Evolutionary conservation across 2,329 filamentous ascomycete species (phyloP).

Genomic region (Hypoxylon sp.): DNA sequence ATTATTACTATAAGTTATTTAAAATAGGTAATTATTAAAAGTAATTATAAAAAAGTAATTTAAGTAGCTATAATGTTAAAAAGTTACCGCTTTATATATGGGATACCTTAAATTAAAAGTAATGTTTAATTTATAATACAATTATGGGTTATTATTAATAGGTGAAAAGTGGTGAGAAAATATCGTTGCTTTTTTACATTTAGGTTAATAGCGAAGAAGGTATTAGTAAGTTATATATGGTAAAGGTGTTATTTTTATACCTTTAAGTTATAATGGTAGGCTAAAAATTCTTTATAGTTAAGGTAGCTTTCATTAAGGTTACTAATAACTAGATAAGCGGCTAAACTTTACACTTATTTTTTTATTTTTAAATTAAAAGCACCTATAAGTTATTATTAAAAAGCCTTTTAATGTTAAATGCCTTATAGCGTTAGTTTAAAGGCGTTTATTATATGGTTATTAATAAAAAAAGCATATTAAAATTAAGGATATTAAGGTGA

Average conservation of each 20-base stretch:
- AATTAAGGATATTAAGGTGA: not conserved
- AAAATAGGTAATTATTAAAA: not conserved
- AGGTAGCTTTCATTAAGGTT: not conserved
- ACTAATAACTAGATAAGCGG: not conserved
- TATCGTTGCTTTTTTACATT: not conserved
- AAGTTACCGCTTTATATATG: not conserved
- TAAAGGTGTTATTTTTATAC: not conserved
- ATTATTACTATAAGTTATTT: not conserved
- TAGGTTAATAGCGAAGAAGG: not conserved
- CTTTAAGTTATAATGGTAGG: not conserved
- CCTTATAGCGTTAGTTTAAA: not conserved
- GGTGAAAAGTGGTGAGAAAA: too few relatives aligned
- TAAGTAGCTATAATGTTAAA: not conserved
- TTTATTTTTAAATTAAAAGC: not conserved
- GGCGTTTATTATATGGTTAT: not conserved
- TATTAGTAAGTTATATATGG: not conserved
- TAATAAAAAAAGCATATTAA: not conserved
- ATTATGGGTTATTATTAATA: too few relatives aligned
- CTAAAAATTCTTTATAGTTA: not conserved
- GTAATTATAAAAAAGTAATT: not conserved
- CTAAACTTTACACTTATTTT: not conserved
- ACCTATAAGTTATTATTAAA: not conserved
- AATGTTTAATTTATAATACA: too few relatives aligned
- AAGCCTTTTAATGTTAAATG: not conserved
- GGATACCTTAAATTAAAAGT: too few relatives aligned